phyloP scores from a whole-genome alignment of 805 yeast species.

The Schizosaccharomyces osmophilus region DNA sequence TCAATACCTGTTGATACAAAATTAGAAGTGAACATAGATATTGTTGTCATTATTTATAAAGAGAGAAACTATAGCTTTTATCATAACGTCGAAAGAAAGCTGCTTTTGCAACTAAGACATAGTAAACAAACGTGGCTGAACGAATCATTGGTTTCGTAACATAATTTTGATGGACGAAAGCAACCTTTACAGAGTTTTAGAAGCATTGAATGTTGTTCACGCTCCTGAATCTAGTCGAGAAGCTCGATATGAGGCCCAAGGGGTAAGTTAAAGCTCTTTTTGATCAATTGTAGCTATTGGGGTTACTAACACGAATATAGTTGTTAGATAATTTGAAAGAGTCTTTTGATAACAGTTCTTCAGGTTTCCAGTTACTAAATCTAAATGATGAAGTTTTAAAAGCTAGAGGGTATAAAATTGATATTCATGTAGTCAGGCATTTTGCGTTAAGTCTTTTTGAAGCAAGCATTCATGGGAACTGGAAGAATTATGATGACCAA shows the following conservation, averaged over 20 bases:
- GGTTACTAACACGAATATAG: conserved; percentile 5
- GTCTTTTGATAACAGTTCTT: conserved; percentile 31
- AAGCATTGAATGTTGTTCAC: conserved; percentile 11
- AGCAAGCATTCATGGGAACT: conserved; percentile 34
- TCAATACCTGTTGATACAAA: too few relatives aligned
- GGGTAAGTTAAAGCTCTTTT: conserved; percentile 8
- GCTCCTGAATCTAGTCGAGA: conserved; percentile 10
- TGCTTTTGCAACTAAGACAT: too few relatives aligned
- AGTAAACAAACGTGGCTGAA: too few relatives aligned
- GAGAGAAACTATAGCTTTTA: too few relatives aligned
- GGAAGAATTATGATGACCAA: conserved; percentile 29
- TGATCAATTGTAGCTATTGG: too few relatives aligned
- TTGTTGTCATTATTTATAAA: too few relatives aligned
- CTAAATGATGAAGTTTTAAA: not conserved
- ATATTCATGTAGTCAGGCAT: conserved; percentile 26
- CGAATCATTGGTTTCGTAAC: not conserved
- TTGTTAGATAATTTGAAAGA: conserved; percentile 55
- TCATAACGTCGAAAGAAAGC: too few relatives aligned
- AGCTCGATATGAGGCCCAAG: conserved; percentile 28
- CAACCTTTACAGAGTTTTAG: not conserved
- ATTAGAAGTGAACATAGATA: too few relatives aligned
- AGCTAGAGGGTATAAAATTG: conserved; percentile 16
- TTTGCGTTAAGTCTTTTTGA: conserved; percentile 68
- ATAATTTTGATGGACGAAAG: not conserved
- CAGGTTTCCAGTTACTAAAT: not conserved